Percentiles rank a stretch among this genome's conserved stretches.
phyloP scores from a whole-genome alignment of 371 early-diverging fungal genomes.

The Rhizomucor pusillus region DNA sequence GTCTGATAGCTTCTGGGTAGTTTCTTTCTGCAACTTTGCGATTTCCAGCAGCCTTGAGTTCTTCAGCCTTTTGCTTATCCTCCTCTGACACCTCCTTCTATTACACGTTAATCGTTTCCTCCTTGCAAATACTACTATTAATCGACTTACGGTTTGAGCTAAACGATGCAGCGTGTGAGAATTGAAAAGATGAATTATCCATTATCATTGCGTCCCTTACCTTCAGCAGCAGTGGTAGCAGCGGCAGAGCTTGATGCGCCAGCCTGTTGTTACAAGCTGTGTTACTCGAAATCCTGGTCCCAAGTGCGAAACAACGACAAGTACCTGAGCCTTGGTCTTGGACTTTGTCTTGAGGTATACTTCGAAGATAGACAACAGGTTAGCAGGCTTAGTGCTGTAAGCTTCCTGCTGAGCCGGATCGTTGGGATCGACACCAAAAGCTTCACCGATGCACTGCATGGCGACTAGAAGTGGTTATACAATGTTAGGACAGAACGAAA shows the following conservation, averaged over 20 bases:
- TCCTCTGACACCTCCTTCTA: slow-evolving; percentile 42
- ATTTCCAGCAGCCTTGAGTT: slow-evolving; percentile 83
- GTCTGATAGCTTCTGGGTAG: slow-evolving; percentile 81
- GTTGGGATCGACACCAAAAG: slow-evolving; percentile 81
- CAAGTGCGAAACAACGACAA: neutral
- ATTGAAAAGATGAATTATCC: neutral
- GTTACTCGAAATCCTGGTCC: no score
- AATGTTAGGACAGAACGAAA: neutral
- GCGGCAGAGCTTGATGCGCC: slow-evolving; percentile 8
- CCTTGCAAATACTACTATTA: neutral
- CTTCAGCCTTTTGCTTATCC: slow-evolving; percentile 80
- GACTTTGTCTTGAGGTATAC: slow-evolving; percentile 86
- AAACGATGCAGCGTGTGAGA: neutral
- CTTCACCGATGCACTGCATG: slow-evolving; percentile 92
- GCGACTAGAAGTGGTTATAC: slow-evolving; percentile 51
- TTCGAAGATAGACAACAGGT: slow-evolving; percentile 81
- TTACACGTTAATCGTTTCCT: slow-evolving; percentile 1
- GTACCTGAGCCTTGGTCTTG: slow-evolving; percentile 33
- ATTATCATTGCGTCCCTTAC: slow-evolving; percentile 16
- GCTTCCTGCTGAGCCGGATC: slow-evolving; percentile 65
- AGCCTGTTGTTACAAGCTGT: neutral
- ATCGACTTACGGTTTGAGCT: neutral
- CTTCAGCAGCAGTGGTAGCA: slow-evolving; percentile 16
- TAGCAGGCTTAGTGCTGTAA: slow-evolving; percentile 84
- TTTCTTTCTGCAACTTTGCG: slow-evolving; percentile 78